Percentiles rank a stretch among this genome's conserved stretches.
phyloP scores from a whole-genome alignment of 1,284 basidiomycete genomes.

The Agaricales sp. region DNA sequence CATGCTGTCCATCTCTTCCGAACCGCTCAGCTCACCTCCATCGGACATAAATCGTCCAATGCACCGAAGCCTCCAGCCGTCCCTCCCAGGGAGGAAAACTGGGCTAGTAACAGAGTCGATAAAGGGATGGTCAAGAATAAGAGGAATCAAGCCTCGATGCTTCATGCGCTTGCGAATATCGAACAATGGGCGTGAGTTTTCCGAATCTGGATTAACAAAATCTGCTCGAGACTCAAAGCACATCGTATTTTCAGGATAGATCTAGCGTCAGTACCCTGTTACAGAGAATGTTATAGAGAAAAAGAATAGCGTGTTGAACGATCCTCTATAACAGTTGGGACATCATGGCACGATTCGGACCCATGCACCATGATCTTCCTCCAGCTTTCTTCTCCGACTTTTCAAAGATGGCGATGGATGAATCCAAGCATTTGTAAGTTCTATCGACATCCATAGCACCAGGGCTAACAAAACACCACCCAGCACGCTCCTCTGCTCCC shows the following conservation, averaged over 20 bases:
- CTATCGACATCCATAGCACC: not conserved
- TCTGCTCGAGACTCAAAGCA: too few relatives aligned
- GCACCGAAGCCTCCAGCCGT: slow-evolving; percentile 53
- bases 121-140: slow-evolving; percentile 53
- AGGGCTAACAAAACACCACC: not conserved
- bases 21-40: slow-evolving; percentile 54
- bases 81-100: slow-evolving; percentile 54
- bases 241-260: slow-evolving; percentile 58
- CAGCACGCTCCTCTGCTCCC: slow-evolving; percentile 44
- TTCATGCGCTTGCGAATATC: slow-evolving; percentile 82
- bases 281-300: too few relatives aligned
- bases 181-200: slow-evolving; percentile 84
- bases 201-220: not conserved
- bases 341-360: slow-evolving; percentile 75
- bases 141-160: slow-evolving; percentile 64
- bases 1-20: slow-evolving; percentile 63
- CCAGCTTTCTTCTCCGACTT: slow-evolving; percentile 74
- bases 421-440: slow-evolving; percentile 66
- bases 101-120: slow-evolving; percentile 44
- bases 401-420: slow-evolving; percentile 76
- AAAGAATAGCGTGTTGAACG: too few relatives aligned
- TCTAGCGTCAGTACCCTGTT: slow-evolving; percentile 63
- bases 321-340: slow-evolving; percentile 78
- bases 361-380: slow-evolving; percentile 47
- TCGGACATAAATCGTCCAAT: slow-evolving; percentile 45